These are phyloP conservation scores for Fusarium redolens DNA, from an alignment of 2,329 filamentous ascomycete species.

Conservation along the genomic window DNA sequence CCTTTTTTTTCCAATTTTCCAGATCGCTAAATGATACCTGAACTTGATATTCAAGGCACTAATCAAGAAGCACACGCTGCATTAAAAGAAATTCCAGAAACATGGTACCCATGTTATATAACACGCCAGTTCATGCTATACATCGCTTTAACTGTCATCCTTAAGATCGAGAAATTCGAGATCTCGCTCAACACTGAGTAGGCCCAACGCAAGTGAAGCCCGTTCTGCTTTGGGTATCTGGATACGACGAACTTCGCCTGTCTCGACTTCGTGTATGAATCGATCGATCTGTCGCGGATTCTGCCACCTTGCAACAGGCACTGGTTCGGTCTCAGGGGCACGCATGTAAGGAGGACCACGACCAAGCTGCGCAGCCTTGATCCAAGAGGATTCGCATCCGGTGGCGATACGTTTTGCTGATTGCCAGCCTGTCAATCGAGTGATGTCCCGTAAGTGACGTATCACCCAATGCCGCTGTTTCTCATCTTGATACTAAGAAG, in stretches of 20 bases:
- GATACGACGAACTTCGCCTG: constrained; percentile 59
- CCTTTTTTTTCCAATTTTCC: not conserved
- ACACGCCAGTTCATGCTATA: not conserved
- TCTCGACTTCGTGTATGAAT: constrained; percentile 60
- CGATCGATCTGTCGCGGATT: constrained; percentile 63
- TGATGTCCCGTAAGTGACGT: constrained; percentile 77
- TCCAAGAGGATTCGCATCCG: constrained; percentile 88
- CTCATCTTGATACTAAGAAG: constrained; percentile 72
- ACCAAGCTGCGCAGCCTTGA: constrained; percentile 76
- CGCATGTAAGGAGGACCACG: constrained; percentile 79
- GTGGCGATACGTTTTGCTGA: constrained; percentile 83
- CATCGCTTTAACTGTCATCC: constrained; percentile 45
- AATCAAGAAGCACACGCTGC: not conserved
- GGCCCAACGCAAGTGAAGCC: constrained; percentile 80
- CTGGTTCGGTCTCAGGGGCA: constrained; percentile 51
- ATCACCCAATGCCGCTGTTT: constrained; percentile 83
- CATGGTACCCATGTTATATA: not conserved
- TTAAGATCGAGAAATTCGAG: constrained; percentile 71
- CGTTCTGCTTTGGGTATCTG: constrained; percentile 72
- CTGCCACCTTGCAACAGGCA: constrained; percentile 58
- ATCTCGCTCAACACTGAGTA: constrained; percentile 83
- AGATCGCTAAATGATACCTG: not conserved
- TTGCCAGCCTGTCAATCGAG: constrained; percentile 87
- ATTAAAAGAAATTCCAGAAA: not conserved
- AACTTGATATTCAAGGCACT: not conserved